These are phyloP conservation scores for Diversispora eburnea DNA, from an alignment of 192 early-diverging fungal species.

Conservation along the genomic window DNA sequence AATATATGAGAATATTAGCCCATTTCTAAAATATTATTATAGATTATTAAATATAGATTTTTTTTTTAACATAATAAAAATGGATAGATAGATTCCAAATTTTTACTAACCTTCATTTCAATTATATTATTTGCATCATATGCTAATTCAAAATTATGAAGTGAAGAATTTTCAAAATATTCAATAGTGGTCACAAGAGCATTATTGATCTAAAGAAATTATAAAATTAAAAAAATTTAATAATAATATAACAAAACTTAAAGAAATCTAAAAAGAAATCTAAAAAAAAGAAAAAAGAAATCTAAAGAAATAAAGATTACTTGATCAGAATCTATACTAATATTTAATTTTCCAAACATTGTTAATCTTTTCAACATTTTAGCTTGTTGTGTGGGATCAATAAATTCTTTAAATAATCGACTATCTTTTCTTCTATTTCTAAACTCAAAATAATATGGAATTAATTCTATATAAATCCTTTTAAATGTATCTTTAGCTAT, in stretches of 20 bases:
- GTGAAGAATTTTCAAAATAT: slow-evolving; percentile 72
- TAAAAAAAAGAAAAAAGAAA: too few species aligned
- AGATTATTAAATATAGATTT: slow-evolving; percentile 16
- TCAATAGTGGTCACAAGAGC: slow-evolving; percentile 63
- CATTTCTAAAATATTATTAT: slow-evolving; percentile 42
- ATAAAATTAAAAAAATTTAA: background rate
- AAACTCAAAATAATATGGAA: slow-evolving; percentile 73
- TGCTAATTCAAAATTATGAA: slow-evolving; percentile 75
- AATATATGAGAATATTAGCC: slow-evolving; percentile 57
- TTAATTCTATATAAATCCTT: slow-evolving; percentile 54
- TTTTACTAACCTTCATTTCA: slow-evolving; percentile 58
- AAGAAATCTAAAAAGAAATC: too few species aligned
- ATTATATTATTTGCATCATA: slow-evolving; percentile 60
- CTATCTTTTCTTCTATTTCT: slow-evolving; percentile 60
- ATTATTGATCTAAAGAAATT: slow-evolving; percentile 45
- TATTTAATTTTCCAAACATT: slow-evolving; percentile 49
- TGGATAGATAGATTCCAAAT: background rate
- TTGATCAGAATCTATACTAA: slow-evolving; percentile 55
- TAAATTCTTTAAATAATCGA: slow-evolving; percentile 65
- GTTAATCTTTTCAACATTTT: slow-evolving; percentile 54
- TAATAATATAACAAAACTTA: background rate
- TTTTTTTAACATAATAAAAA: background rate
- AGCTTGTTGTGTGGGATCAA: slow-evolving; percentile 59
- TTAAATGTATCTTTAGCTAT: slow-evolving; percentile 59
- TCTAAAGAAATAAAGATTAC: slow-evolving; percentile 30